Percentiles rank a stretch among this genome's conserved stretches.
These are phyloP conservation scores for Flaveria bidentis DNA, from an alignment of 129 eudicot species.

Conservation along the genomic window DNA sequence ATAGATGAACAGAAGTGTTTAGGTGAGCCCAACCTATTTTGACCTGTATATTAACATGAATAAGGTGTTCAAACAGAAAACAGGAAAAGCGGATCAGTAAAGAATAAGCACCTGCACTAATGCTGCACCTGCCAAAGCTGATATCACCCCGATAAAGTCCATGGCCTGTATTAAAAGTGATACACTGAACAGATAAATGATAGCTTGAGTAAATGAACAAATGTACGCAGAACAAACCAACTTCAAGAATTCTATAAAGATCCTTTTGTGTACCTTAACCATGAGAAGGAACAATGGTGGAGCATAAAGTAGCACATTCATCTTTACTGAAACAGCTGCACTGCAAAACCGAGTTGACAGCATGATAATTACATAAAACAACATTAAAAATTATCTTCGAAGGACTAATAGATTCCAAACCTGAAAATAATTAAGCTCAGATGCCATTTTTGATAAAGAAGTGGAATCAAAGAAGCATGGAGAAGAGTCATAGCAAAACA, in stretches of 20 bases:
- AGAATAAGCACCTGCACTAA: slow-evolving; percentile 74
- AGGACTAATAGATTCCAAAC: slow-evolving; percentile 28
- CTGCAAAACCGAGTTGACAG: slow-evolving; percentile 46
- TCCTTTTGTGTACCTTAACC: slow-evolving; percentile 64
- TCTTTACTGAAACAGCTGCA: slow-evolving; percentile 90
- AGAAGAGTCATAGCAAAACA: slow-evolving; percentile 91
- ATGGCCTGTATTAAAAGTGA: slow-evolving; percentile 61
- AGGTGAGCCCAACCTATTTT: background rate
- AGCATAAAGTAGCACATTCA: slow-evolving; percentile 96
- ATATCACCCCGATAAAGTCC: slow-evolving; percentile 65
- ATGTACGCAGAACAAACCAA: background rate
- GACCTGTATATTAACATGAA: background rate
- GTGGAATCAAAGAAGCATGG: slow-evolving; percentile 69
- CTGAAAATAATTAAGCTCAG: slow-evolving; percentile 84
- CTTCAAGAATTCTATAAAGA: background rate
- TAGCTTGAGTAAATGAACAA: slow-evolving; percentile 27
- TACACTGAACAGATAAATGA: slow-evolving; percentile 22
- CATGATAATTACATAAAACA: background rate
- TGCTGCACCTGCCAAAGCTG: slow-evolving; percentile 87
- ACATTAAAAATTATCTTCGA: background rate
- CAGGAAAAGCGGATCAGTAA: background rate
- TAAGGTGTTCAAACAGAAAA: background rate
- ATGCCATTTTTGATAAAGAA: slow-evolving; percentile 86
- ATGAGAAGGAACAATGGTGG: slow-evolving; percentile 80
- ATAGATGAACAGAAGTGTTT: background rate